phyloP scores from a whole-genome alignment of 2,329 filamentous ascomycete genomes.

The Verticillium albo-atrum region DNA sequence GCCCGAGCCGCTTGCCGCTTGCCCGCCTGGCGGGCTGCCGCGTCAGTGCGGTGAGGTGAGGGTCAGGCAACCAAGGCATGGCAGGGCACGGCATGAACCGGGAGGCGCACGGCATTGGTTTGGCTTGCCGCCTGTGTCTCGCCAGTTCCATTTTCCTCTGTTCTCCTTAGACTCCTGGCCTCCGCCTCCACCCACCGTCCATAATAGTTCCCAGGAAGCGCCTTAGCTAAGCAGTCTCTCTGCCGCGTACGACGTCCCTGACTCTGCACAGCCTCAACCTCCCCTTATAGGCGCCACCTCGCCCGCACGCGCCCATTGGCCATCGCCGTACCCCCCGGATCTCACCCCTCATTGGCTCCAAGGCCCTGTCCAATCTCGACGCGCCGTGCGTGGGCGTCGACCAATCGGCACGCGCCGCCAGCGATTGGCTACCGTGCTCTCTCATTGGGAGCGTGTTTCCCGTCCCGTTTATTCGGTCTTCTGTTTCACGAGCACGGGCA shows the following conservation, averaged over 20 bases:
- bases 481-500: background rate
- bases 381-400: conserved; percentile 5
- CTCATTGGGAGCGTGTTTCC: background rate
- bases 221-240: background rate
- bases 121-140: background rate
- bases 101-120: background rate
- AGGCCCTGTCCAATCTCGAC: conserved; percentile 9
- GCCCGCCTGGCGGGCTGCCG: background rate
- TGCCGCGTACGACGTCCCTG: background rate
- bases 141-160: background rate
- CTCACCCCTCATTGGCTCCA: background rate
- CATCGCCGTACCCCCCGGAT: background rate
- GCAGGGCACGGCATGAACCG: background rate
- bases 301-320: background rate
- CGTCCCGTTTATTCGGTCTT: background rate
- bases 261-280: conserved; percentile 1
- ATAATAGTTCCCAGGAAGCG: background rate
- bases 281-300: background rate
- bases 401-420: conserved; percentile 9
- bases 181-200: too few relatives aligned
- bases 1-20: background rate
- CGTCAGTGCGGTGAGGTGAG: too few relatives aligned
- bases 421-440: background rate
- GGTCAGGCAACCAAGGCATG: too few relatives aligned
- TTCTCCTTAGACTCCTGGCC: too few relatives aligned